These are phyloP conservation scores for Ganoderma resinaceum DNA, from an alignment of 1,284 basidiomycete species.

Conservation along the genomic window DNA sequence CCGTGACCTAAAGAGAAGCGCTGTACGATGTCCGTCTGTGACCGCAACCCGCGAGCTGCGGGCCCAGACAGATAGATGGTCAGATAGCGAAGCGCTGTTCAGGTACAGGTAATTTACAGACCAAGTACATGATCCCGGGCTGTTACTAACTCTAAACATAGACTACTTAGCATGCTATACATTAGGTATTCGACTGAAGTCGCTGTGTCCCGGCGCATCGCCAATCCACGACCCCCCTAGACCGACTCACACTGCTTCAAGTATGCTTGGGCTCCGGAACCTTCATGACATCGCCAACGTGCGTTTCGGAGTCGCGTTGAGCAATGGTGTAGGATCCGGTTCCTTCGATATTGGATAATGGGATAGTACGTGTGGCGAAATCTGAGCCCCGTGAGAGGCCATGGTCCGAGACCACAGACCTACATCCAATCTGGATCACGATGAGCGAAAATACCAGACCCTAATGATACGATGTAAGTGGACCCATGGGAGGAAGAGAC, in stretches of 20 bases:
- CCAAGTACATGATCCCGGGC: not conserved
- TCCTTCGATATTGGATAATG: not conserved
- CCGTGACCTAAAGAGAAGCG: not conserved
- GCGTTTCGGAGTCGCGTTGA: not conserved
- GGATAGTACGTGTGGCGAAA: not conserved
- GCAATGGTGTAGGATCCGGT: not conserved
- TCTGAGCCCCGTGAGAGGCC: not conserved
- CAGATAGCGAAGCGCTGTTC: not conserved
- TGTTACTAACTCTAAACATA: not conserved
- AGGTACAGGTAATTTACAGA: too few species aligned
- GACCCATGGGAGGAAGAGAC: not conserved
- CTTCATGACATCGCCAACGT: not conserved
- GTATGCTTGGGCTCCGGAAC: too few species aligned
- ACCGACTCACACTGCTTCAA: not conserved
- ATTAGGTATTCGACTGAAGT: not conserved
- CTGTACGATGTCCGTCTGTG: not conserved
- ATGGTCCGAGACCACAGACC: not conserved
- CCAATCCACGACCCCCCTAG: not conserved
- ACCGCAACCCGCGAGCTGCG: not conserved
- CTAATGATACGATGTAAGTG: not conserved
- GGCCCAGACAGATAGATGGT: not conserved
- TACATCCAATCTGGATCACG: slow-evolving; percentile 4
- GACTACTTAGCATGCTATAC: not conserved
- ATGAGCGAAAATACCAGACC: slow-evolving; percentile 12
- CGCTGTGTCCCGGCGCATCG: not conserved